Evolutionary conservation across 805 yeast genomes (phyloP).

Genomic region (Torulaspora microellipsoides): DNA sequence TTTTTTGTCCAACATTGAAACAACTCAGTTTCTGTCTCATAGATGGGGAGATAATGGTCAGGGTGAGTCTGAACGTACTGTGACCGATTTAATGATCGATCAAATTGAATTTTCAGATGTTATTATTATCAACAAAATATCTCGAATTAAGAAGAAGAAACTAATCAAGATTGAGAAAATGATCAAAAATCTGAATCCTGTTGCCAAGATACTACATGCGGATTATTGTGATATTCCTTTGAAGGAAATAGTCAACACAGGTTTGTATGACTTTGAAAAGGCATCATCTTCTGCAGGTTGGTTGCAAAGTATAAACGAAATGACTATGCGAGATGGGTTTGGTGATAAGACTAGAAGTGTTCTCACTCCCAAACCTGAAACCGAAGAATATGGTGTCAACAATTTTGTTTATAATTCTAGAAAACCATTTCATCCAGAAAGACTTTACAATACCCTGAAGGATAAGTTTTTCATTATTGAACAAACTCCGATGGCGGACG

Average conservation of each 20-base stretch:
- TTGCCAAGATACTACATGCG: slow-evolving; percentile 37
- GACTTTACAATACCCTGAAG: slow-evolving; percentile 35
- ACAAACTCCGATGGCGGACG: slow-evolving; percentile 42
- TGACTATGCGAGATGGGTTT: slow-evolving; percentile 35
- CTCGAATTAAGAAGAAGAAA: slow-evolving; percentile 29
- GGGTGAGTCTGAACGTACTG: slow-evolving; percentile 42
- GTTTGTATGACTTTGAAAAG: slow-evolving; percentile 39
- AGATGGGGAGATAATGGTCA: slow-evolving; percentile 40
- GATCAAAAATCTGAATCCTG: slow-evolving; percentile 39
- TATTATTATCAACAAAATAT: slow-evolving; percentile 40
- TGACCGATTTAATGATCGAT: slow-evolving; percentile 43
- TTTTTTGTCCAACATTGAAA: slow-evolving; percentile 41
- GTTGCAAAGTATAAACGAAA: slow-evolving; percentile 41
- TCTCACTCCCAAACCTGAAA: slow-evolving; percentile 42
- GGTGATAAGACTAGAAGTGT: slow-evolving; percentile 22
- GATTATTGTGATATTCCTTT: slow-evolving; percentile 39
- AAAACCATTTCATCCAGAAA: slow-evolving; percentile 44
- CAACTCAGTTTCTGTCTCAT: slow-evolving; percentile 40
- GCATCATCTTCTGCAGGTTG: slow-evolving; percentile 44
- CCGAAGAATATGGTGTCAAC: slow-evolving; percentile 44
- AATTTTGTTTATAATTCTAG: slow-evolving; percentile 41
- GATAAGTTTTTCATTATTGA: slow-evolving; percentile 39
- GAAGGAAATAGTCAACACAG: slow-evolving; percentile 36
- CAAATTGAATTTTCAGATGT: slow-evolving; percentile 47
- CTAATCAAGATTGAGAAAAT: slow-evolving; percentile 32